Evolutionary conservation across 2,329 filamentous ascomycete genomes (phyloP), one percentile per base, ranked within the genome.

Genomic region (Penicillium palitans): DNA sequence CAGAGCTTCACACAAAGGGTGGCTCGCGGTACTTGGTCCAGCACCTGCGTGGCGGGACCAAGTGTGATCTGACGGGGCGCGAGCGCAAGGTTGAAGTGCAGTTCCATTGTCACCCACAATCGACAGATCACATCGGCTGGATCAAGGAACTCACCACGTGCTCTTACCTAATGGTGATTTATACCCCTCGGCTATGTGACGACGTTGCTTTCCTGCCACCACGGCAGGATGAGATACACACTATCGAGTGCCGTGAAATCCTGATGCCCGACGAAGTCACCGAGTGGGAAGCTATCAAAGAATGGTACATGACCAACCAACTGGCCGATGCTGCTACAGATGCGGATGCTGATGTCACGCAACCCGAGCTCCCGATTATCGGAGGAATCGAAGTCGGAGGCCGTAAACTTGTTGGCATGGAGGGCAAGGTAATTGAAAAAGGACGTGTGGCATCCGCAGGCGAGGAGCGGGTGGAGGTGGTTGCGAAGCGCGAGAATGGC

Each of bases 71-170:
- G 66, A 97, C 93, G 1, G 89, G 89, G 33, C 86, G 88, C 58
- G 85, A 90, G 61, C 86, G 93, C 51, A 91, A 87, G 66, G 89
- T 96, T 64, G 93, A 97, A 74, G 86, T 97, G 10, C 74, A 88
- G 75, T 89, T 87, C 64, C 87, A 89, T 68, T 96, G 92, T 78
- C 88, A 90, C 67, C 91, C 90, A 0, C 87, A 90, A 49, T 81
- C 87, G 33, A 84, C 84, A 3, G 81, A 96, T 72, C 86, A 88
- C 48, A 96, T 97, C 67, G 89, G 88, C 44, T 92, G 91, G 86
- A 96, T 97, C 76, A 96, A 96, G 74, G 93, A 97, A 73, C 86
- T 93, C 1, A 90, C 89, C 3, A 96, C 91, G 12, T 97, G 93
- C 77, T 87, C 91, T 13, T 97, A 97, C 72, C 81, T 96, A 54